A percentile compares a stretch with the other conserved stretches of the same genome.
Evolutionary conservation across 148 eudicot genomes (phyloP).

Genomic region (Linanthus parryae): DNA sequence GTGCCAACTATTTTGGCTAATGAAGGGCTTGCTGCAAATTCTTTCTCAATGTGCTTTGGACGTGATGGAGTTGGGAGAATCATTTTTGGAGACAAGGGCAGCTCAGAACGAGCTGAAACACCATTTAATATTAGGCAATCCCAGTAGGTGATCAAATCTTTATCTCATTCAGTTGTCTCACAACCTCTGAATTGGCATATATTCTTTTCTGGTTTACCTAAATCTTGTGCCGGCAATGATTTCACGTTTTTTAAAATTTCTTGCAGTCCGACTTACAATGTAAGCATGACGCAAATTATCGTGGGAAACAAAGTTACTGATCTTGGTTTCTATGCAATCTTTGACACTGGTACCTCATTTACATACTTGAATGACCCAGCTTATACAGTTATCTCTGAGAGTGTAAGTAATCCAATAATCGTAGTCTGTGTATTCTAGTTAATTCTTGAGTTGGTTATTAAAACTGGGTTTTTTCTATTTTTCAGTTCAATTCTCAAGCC

Average conservation of each 20-base stretch:
- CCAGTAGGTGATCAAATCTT: slow-evolving; percentile 33
- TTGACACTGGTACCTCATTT: slow-evolving; percentile 90
- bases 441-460: background rate
- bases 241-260: slow-evolving; percentile 9
- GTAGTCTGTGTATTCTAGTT: slow-evolving; percentile 5
- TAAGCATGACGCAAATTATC: slow-evolving; percentile 46
- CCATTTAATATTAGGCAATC: slow-evolving; percentile 35
- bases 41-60: slow-evolving; percentile 95
- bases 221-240: background rate
- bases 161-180: background rate
- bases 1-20: slow-evolving; percentile 77
- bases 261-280: slow-evolving; percentile 61
- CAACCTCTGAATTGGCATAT: too few relatives aligned
- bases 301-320: slow-evolving; percentile 45
- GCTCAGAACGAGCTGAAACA: slow-evolving; percentile 57
- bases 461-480: background rate
- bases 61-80: slow-evolving; percentile 64
- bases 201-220: background rate
- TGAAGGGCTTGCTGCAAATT: slow-evolving; percentile 54
- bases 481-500: slow-evolving; percentile 54
- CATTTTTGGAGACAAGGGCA: slow-evolving; percentile 82
- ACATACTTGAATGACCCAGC: slow-evolving; percentile 72
- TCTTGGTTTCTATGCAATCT: slow-evolving; percentile 38
- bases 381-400: slow-evolving; percentile 44
- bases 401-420: slow-evolving; percentile 34